phyloP scores from a whole-genome alignment of 1,284 basidiomycete species.

The Cryptococcus neoformans region DNA sequence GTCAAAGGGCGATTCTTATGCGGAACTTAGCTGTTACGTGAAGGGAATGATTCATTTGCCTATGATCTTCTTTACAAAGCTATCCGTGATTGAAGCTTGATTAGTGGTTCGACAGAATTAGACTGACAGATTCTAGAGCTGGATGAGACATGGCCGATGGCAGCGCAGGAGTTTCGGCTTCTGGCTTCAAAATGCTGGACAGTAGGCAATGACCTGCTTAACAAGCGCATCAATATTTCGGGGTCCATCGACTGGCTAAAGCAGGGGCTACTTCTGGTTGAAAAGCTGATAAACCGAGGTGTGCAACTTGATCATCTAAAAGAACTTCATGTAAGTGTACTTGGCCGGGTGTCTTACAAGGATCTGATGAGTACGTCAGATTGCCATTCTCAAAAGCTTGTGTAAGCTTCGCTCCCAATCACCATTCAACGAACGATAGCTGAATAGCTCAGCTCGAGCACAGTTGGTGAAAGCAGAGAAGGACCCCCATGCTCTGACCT shows the following conservation, averaged over 20 bases:
- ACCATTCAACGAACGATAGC: not conserved
- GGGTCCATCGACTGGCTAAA: constrained; percentile 1
- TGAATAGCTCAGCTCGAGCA: not conserved
- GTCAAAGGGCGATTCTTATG: not conserved
- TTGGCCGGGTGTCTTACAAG: not conserved
- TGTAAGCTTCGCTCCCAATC: not conserved
- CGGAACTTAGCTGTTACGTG: not conserved
- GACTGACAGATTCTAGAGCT: not conserved
- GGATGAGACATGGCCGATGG: not conserved
- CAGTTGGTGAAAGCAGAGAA: not conserved
- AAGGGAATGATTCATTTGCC: not conserved
- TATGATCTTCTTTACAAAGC: not conserved
- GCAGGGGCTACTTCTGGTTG: not conserved
- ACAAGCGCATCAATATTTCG: not conserved
- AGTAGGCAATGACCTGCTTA: not conserved
- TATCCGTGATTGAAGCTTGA: not conserved
- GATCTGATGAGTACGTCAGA: not conserved
- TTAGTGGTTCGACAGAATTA: not conserved
- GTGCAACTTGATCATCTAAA: not conserved
- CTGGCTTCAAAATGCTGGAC: constrained; percentile 4
- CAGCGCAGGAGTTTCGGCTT: not conserved
- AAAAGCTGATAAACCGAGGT: constrained; percentile 1
- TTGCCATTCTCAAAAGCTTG: constrained; percentile 1
- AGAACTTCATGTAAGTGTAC: not conserved
- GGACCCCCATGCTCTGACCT: not conserved